A percentile compares a stretch with the other conserved stretches of the same genome.
These are phyloP conservation scores for Leucocoprinus birnbaumii DNA, from an alignment of 768 basidiomycete genomes.

Conservation along the genomic window DNA sequence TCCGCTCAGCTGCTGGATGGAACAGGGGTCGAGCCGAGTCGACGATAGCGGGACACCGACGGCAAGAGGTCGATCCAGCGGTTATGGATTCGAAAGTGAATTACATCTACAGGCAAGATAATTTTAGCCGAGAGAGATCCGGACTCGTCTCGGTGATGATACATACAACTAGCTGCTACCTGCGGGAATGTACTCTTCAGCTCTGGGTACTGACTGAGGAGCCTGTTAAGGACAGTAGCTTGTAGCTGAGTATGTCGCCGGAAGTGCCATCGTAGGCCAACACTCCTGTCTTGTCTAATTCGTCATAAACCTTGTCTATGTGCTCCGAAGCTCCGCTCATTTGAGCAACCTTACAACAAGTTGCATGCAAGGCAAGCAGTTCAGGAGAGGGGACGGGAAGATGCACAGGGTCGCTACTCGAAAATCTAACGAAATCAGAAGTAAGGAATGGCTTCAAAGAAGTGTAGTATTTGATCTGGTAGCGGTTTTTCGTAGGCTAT, in stretches of 20 bases:
- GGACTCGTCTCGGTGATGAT: no score
- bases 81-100: no score
- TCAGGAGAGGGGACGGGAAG: conserved; percentile 19
- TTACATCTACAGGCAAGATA: no score
- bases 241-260: background rate
- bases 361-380: conserved; percentile 29
- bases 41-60: no score
- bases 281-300: conserved; percentile 16
- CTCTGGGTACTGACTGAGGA: no score
- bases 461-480: background rate
- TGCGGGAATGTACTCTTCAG: no score
- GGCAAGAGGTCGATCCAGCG: no score
- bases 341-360: conserved; percentile 28
- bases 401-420: background rate
- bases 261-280: conserved; percentile 8
- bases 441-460: background rate
- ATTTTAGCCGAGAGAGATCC: no score
- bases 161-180: no score
- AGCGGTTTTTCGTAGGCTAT: no score
- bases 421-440: background rate
- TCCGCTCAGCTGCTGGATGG: no score
- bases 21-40: no score
- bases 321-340: conserved; percentile 29
- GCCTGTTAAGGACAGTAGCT: background rate
- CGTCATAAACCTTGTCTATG: conserved; percentile 22